phyloP scores from a whole-genome alignment of 2,329 filamentous ascomycete species.

The Cadophora luteo-olivacea region DNA sequence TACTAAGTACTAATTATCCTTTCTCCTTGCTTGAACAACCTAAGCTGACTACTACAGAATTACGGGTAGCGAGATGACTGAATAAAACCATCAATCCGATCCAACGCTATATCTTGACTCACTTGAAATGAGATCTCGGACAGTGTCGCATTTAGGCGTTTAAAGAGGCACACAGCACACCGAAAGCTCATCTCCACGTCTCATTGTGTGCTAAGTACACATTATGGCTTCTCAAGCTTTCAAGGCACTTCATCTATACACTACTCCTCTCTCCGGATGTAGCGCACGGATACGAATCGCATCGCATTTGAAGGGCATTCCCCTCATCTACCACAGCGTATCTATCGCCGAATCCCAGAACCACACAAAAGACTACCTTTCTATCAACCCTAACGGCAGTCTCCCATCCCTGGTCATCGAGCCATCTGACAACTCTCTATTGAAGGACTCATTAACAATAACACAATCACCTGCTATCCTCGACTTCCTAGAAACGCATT shows the following conservation, averaged over 20 bases:
- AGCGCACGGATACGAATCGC: conserved; percentile 27
- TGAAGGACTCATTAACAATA: conserved; percentile 16
- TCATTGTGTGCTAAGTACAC: not conserved
- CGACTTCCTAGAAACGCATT: conserved; percentile 28
- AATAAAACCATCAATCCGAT: too few species aligned
- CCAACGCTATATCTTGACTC: not conserved
- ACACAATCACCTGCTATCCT: conserved; percentile 30
- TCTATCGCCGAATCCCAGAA: conserved; percentile 13
- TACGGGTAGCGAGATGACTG: too few species aligned
- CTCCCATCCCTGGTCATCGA: conserved; percentile 24
- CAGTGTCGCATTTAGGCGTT: not conserved
- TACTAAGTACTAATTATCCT: too few species aligned
- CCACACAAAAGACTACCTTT: conserved; percentile 18
- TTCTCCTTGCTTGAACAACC: too few species aligned
- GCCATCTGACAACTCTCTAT: not conserved
- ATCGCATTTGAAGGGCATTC: conserved; percentile 25
- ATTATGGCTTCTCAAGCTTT: conserved; percentile 8
- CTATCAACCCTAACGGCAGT: conserved; percentile 28
- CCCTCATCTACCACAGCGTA: conserved; percentile 26
- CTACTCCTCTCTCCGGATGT: conserved; percentile 27
- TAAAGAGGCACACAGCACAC: not conserved
- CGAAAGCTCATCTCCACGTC: not conserved
- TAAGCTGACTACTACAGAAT: too few species aligned
- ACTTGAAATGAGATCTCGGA: too few species aligned
- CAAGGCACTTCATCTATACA: conserved; percentile 25